These are phyloP conservation scores for Lichtheimia ornata DNA, from an alignment of 371 early-diverging fungal genomes.

Conservation along the genomic window DNA sequence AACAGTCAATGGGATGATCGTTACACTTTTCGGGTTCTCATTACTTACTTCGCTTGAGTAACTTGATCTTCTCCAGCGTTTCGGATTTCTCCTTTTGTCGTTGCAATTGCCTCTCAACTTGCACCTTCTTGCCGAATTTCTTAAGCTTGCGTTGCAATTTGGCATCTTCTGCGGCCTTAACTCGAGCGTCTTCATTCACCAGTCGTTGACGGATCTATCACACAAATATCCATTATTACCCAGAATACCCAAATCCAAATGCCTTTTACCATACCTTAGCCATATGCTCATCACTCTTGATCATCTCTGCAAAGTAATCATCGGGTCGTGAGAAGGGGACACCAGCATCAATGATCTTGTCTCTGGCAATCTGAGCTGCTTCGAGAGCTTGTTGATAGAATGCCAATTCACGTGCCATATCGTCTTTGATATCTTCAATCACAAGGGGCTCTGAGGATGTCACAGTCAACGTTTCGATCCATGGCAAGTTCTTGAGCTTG, in stretches of 20 bases:
- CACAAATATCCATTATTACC: too few species aligned
- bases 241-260: too few species aligned
- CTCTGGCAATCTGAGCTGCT: constrained; percentile 72
- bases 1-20: not conserved
- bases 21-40: not conserved
- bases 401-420: constrained; percentile 88
- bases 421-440: constrained; percentile 77
- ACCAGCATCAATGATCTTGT: constrained; percentile 56
- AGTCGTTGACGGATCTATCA: constrained; percentile 74
- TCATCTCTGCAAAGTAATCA: constrained; percentile 97
- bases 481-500: constrained; percentile 71
- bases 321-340: constrained; percentile 84
- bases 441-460: constrained; percentile 65
- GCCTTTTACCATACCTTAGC: constrained; percentile 45
- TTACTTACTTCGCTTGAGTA: constrained; percentile 85
- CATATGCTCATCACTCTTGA: constrained; percentile 96
- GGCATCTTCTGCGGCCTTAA: constrained; percentile 86
- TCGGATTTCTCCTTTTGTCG: constrained; percentile 80
- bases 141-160: constrained; percentile 83
- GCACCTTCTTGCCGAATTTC: constrained; percentile 98
- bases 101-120: constrained; percentile 85
- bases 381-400: constrained; percentile 89
- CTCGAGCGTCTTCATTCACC: constrained; percentile 76
- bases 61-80: constrained; percentile 85
- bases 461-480: constrained; percentile 81